Percentiles rank a stretch among this genome's conserved stretches.
Evolutionary conservation across 2,329 filamentous ascomycete genomes (phyloP).

Genomic region (Sporothrix globosa): DNA sequence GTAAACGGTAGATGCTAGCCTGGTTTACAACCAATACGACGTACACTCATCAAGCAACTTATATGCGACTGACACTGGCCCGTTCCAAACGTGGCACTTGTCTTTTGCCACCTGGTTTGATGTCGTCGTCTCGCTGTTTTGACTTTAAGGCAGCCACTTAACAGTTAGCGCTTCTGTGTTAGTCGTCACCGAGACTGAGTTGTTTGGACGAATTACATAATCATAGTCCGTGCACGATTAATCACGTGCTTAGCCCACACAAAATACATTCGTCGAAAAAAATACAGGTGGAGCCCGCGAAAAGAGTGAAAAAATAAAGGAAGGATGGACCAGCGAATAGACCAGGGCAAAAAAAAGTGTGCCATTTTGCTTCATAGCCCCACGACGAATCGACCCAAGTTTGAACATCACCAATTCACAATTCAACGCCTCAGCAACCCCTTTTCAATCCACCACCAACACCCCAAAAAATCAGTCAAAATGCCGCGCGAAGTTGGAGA

Average conservation of each 20-base stretch:
- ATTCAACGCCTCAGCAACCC: conserved; percentile 35
- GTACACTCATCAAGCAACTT: neutral
- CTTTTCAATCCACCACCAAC: conserved; percentile 38
- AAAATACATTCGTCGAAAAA: conserved; percentile 31
- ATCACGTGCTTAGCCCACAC: conserved; percentile 36
- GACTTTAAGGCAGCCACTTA: conserved; percentile 25
- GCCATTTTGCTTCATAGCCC: conserved; percentile 18
- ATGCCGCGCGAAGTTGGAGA: conserved; percentile 99
- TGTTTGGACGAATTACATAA: conserved; percentile 22
- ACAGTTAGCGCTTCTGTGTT: neutral
- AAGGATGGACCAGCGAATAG: neutral
- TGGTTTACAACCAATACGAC: neutral
- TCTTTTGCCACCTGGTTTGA: conserved; percentile 23
- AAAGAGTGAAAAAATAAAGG: conserved; percentile 30
- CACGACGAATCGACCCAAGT: conserved; percentile 15
- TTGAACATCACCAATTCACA: conserved; percentile 32
- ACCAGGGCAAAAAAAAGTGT: conserved; percentile 25
- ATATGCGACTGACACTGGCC: neutral
- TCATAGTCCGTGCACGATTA: conserved; percentile 2
- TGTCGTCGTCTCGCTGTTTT: neutral
- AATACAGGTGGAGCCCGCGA: conserved; percentile 17
- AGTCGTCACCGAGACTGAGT: neutral
- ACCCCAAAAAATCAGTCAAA: conserved; percentile 57
- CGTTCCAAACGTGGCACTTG: conserved; percentile 3
- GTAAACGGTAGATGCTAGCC: neutral